Percentiles rank a stretch among this genome's conserved stretches.
Conservation (phyloP, 140 eudicot genomes). For the Stevia rebaudiana region DNA sequence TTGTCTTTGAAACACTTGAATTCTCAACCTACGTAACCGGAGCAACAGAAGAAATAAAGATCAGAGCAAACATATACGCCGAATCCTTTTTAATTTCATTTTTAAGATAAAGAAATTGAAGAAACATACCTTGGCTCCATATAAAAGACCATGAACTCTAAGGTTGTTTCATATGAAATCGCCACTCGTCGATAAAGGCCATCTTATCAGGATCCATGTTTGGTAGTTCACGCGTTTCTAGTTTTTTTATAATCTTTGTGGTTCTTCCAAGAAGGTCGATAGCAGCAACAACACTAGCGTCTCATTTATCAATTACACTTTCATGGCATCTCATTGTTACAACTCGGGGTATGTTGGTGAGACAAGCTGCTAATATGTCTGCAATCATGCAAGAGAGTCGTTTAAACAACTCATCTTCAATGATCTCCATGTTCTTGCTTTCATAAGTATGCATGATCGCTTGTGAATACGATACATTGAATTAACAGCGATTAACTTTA, state of each 20-base stretch:
- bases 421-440: neutral
- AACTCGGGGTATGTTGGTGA: slow-evolving; percentile 26
- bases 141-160: too few species aligned
- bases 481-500: slow-evolving; percentile 16
- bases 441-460: slow-evolving; percentile 10
- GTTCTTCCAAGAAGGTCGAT: slow-evolving; percentile 21
- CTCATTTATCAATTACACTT: slow-evolving; percentile 22
- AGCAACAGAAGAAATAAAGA: too few species aligned
- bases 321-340: slow-evolving; percentile 10
- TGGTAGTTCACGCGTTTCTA: slow-evolving; percentile 9
- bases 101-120: too few species aligned
- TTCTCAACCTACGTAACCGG: too few species aligned
- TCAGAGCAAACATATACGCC: too few species aligned
- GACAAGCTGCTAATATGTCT: slow-evolving; percentile 25
- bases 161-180: neutral
- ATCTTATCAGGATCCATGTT: slow-evolving; percentile 3
- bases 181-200: slow-evolving; percentile 27
- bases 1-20: too few species aligned
- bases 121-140: too few species aligned
- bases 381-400: slow-evolving; percentile 1
- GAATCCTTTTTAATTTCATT: too few species aligned
- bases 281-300: slow-evolving; percentile 14
- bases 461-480: slow-evolving; percentile 27
- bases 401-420: neutral
- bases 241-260: slow-evolving; percentile 5